Conservation (phyloP, 345 rosid genomes). For the Adansonia digitata region DNA sequence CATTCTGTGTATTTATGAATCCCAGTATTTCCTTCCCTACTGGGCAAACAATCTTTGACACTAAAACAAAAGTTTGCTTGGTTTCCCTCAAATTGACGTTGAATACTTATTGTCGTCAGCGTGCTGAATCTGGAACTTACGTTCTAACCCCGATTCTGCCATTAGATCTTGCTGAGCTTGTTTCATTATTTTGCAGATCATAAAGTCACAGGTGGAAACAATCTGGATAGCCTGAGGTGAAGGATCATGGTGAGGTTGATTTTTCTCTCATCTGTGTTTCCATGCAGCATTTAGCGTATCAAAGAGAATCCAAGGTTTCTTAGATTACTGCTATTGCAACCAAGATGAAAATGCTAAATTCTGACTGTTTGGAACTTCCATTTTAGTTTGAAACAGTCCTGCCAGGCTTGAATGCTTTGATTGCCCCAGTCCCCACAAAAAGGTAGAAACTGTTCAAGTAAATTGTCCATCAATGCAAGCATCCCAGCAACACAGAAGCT, state of each 20-base stretch:
- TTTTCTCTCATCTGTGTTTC: background rate
- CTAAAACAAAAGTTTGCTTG: background rate
- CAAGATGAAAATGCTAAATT: background rate
- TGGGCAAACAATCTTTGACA: background rate
- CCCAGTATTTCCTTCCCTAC: background rate
- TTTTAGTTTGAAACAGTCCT: background rate
- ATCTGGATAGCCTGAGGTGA: background rate
- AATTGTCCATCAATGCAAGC: slow-evolving; percentile 30
- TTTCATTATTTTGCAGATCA: slow-evolving; percentile 18
- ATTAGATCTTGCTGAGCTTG: background rate
- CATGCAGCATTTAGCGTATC: background rate
- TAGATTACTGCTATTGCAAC: background rate
- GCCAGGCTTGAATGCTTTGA: background rate
- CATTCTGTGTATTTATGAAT: background rate
- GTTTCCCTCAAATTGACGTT: background rate
- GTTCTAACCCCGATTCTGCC: background rate
- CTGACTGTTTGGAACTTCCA: background rate
- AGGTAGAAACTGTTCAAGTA: background rate
- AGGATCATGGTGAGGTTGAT: slow-evolving; percentile 11
- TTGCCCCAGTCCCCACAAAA: background rate
- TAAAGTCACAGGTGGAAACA: background rate
- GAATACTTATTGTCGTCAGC: background rate
- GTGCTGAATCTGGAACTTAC: background rate
- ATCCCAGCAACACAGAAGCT: slow-evolving; percentile 25
- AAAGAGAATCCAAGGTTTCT: slow-evolving; percentile 1